Evolutionary conservation across 148 eudicot species (phyloP).

Genomic region (Chenopodium album): DNA sequence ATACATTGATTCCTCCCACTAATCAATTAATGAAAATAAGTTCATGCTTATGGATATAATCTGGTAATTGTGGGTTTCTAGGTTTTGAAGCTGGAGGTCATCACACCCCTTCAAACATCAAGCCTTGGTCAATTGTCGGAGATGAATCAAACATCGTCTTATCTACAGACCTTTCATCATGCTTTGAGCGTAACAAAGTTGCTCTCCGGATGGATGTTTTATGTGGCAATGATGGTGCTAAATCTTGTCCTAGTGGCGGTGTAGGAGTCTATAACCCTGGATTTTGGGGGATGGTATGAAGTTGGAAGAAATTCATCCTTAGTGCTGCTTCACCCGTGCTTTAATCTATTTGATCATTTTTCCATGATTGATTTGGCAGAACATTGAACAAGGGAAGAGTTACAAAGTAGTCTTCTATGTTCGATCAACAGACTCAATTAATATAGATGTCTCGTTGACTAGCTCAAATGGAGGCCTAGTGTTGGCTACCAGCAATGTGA

Average conservation of each 20-base stretch:
- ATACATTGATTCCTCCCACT: not conserved
- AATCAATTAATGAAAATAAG: not conserved
- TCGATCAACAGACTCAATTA: conserved; percentile 58
- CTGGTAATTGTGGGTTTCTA: conserved; percentile 29
- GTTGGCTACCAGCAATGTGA: conserved; percentile 54
- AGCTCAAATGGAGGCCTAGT: conserved; percentile 57
- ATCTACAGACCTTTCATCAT: conserved; percentile 83
- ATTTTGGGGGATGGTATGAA: conserved; percentile 96
- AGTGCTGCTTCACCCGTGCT: not conserved
- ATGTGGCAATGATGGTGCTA: conserved; percentile 56
- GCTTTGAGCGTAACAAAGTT: conserved; percentile 82
- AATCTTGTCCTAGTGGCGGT: conserved; percentile 72
- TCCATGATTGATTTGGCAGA: conserved; percentile 45
- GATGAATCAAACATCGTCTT: conserved; percentile 53
- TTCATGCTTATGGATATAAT: not conserved
- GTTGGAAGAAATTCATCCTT: not conserved
- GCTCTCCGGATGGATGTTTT: conserved; percentile 84
- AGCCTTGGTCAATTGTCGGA: conserved; percentile 86
- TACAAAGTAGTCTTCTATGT: conserved; percentile 73
- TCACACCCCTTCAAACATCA: conserved; percentile 66
- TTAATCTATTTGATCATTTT: not conserved
- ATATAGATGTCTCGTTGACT: conserved; percentile 65
- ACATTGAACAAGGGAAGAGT: conserved; percentile 78
- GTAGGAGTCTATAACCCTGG: conserved; percentile 96
- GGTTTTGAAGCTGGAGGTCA: conserved; percentile 91